Evolutionary conservation across 2,329 filamentous ascomycete genomes (phyloP).

Genomic region (Venturia oleaginea): DNA sequence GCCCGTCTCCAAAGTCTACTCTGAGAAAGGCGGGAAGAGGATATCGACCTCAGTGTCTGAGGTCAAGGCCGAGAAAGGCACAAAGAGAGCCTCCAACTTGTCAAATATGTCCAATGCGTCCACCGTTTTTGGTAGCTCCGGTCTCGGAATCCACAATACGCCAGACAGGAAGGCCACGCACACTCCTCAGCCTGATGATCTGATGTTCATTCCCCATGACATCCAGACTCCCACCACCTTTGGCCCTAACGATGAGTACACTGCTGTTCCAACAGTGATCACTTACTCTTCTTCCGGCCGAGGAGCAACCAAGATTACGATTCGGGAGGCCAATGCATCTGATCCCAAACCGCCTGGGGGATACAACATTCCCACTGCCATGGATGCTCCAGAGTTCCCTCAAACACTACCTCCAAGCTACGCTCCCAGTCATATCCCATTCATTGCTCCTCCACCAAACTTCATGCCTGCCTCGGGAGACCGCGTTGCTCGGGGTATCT

Average conservation of each 20-base stretch:
- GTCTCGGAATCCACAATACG: background rate
- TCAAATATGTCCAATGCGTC: conserved; percentile 6
- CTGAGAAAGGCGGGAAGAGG: conserved; percentile 1
- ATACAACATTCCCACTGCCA: background rate
- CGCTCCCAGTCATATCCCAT: background rate
- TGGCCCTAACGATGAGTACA: conserved; percentile 11
- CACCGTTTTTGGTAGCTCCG: background rate
- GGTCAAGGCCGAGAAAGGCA: background rate
- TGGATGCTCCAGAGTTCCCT: background rate
- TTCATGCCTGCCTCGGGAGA: background rate
- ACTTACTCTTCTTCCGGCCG: conserved; percentile 2
- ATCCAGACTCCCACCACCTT: conserved; percentile 7
- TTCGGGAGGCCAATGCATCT: background rate
- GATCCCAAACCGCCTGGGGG: background rate
- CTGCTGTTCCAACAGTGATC: conserved; percentile 6
- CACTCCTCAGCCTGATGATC: conserved; percentile 1
- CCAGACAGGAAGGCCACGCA: background rate
- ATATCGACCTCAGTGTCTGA: conserved; percentile 6
- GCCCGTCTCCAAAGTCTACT: conserved; percentile 4
- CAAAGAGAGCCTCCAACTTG: conserved; percentile 1
- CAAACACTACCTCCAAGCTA: background rate
- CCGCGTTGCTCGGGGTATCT: background rate
- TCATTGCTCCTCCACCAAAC: conserved; percentile 6
- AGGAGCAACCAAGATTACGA: background rate
- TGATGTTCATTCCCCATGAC: conserved; percentile 4